A percentile compares a stretch with the other conserved stretches of the same genome.
phyloP scores from a whole-genome alignment of 441 rosid genomes.

The Croton setiger region DNA sequence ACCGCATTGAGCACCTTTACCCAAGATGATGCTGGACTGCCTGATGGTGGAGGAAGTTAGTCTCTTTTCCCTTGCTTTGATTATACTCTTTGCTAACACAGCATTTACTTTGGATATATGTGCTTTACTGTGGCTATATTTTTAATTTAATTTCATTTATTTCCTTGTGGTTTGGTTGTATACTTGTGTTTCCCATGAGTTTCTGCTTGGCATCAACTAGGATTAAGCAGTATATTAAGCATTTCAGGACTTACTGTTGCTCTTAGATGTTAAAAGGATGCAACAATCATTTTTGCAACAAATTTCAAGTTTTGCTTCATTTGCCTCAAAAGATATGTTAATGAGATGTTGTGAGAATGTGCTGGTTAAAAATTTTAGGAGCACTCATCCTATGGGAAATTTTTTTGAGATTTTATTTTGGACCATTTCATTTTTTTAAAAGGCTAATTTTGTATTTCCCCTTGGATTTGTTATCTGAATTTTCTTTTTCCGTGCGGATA shows the following conservation, averaged over 20 bases:
- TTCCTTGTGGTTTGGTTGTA: not conserved
- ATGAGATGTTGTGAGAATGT: no score
- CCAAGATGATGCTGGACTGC: conserved; percentile 45
- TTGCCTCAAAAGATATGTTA: not conserved
- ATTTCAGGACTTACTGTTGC: no score
- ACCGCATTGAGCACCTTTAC: conserved; percentile 44
- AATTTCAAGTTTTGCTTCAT: not conserved
- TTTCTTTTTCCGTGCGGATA: no score
- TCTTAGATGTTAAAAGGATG: no score
- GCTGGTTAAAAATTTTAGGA: no score
- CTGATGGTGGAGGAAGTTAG: conserved; percentile 94
- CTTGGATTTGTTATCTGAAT: no score
- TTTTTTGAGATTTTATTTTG: not conserved
- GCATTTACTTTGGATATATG: no score
- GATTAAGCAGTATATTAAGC: not conserved
- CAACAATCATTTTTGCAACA: not conserved
- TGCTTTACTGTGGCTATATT: not conserved
- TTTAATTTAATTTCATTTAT: not conserved
- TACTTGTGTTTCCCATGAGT: not conserved
- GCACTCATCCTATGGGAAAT: not conserved
- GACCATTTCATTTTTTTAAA: no score
- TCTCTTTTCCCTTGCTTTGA: conserved; percentile 24
- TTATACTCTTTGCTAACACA: conserved; percentile 8
- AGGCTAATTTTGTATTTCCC: no score
- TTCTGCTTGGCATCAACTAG: not conserved